Conservation (phyloP, 495 filamentous ascomycete genomes). For the Viridothelium virens region DNA sequence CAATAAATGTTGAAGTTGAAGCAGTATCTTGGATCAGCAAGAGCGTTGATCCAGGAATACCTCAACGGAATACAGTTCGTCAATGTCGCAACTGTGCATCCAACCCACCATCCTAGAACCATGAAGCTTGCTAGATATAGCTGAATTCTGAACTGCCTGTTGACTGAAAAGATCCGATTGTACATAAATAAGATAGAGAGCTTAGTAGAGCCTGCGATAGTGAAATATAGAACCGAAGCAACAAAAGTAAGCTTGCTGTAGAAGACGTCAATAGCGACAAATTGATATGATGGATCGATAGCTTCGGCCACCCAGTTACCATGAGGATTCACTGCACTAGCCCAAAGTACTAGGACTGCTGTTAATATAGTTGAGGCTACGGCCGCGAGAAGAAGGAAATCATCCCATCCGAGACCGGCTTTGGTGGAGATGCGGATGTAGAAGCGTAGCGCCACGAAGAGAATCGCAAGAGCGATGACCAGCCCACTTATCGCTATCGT, state of each 20-base stretch:
- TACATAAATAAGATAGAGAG: slow-evolving; percentile 24
- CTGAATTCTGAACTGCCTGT: background rate
- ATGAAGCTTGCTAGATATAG: background rate
- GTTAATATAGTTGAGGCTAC: background rate
- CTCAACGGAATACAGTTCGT: slow-evolving; percentile 5
- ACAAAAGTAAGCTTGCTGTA: background rate
- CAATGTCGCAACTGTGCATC: slow-evolving; percentile 7
- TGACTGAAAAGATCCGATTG: slow-evolving; percentile 19
- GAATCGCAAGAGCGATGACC: slow-evolving; percentile 13
- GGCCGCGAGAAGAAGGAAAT: slow-evolving; percentile 10
- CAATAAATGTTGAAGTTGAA: slow-evolving; percentile 31
- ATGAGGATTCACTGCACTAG: background rate
- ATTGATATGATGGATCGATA: slow-evolving; percentile 1
- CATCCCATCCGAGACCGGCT: slow-evolving; percentile 13
- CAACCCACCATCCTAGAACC: background rate
- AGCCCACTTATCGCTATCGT: background rate
- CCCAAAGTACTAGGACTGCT: slow-evolving; percentile 2
- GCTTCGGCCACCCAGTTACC: background rate
- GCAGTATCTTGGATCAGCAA: slow-evolving; percentile 20
- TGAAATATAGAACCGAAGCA: slow-evolving; percentile 4
- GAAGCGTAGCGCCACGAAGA: slow-evolving; percentile 17
- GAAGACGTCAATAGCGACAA: background rate
- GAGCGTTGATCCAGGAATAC: slow-evolving; percentile 3
- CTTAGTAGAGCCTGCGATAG: slow-evolving; percentile 12
- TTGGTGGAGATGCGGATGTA: slow-evolving; percentile 16